Base-by-base conservation (phyloP, 2,329 filamentous ascomycete genomes). In the Drechslerella dactyloides region DNA sequence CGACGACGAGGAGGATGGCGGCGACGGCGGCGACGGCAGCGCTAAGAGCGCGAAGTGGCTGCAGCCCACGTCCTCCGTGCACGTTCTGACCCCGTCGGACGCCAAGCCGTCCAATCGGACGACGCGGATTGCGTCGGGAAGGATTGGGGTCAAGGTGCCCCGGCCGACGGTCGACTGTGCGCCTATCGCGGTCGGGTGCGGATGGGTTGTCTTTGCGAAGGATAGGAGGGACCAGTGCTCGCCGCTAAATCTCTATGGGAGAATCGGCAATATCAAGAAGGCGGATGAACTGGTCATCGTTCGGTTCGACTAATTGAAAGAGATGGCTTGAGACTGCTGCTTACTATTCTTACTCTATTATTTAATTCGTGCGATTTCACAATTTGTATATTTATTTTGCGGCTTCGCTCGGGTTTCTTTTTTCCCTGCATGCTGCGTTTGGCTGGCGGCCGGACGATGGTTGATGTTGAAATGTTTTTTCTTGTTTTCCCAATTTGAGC, bases 121-220 rank as follows among this genome's bases (percentile, higher is more conserved):
- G 8, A 33, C n/a, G 24, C 61, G 40, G 17, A 27, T 54, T 2
- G 50, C 35, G 13, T 17, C 57, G 2, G 57, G 21, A 24, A n/a
- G 56, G 30, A 44, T 51, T 7, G 57, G 61, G 21, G 56, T 57
- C 13, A 59, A 53, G 33, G 50, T 70, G 42, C 66, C 59, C 8
- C 50, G 55, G 10, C 69, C 69, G 30, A 73, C 55, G 5, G 57
- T 73, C 8, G 62, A 73, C 23, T 65, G 57, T 23, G 60, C 61
- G 10, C 69, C 69, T 3, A 57, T 73, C 24, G 55, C 37, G 13
- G 62, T 73, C 27, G 69, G 69, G 10, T 66, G 61, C 27, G 69
- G 69, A 11, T 73, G 69, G 69, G 53, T 73, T 2, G 61, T 73
- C 0, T 73, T 66, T 50, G 69, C 69, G 15, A 73, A 73, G 30